Base-by-base conservation (phyloP, 352 stramenopile genomes). In the Globisporangium spiculum region DNA sequence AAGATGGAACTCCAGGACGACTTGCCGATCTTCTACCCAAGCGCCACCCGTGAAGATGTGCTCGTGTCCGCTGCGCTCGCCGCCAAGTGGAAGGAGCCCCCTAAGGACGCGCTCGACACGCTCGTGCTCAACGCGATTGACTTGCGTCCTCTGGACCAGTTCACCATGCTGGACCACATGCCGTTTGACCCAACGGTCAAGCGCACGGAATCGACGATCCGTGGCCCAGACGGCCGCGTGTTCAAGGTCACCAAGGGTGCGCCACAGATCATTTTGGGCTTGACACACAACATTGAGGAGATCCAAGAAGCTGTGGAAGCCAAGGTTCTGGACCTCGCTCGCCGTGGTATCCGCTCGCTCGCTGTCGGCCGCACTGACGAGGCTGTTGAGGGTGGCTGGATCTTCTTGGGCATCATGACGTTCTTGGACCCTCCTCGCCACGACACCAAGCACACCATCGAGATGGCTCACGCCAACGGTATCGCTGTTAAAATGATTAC, bases 401-500 rank as follows among this genome's bases (percentile, higher is more conserved):
- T 97, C 36, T 98, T 99, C 76, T 75, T 97, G 27, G 97, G 97
- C 22, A 87, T 99, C 54, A 84, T 99, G 66, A 96, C 96, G 38
- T 97, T 99, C 82, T 69, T 99, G 27, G 97, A 99, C 76, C 97
- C 97, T 20, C 96, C 97, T 46, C 92, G 97, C 57, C 86, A 96
- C 68, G 97, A 99, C 77, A 99, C 96, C 32, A 92, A 94, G 62
- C 82, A 84, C 38, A 98, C 96, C 24, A 98, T 99, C 68, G 83
- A 96, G 65, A 85, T 87, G 12, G 88, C 96, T 27, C 83, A 97
- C 61, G 72, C 93, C 63, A 88, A 93, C 54, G 97, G 97, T 59
- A 94, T 99, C 65, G 81, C 73, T n/a, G 93, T 99, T 14, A 99
- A 98, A 75, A 98, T 99, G 90, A 92, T 99, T 68, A 99, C 97